Base-by-base conservation (phyloP, 2,329 filamentous ascomycete genomes). In the Fusarium sp. region DNA sequence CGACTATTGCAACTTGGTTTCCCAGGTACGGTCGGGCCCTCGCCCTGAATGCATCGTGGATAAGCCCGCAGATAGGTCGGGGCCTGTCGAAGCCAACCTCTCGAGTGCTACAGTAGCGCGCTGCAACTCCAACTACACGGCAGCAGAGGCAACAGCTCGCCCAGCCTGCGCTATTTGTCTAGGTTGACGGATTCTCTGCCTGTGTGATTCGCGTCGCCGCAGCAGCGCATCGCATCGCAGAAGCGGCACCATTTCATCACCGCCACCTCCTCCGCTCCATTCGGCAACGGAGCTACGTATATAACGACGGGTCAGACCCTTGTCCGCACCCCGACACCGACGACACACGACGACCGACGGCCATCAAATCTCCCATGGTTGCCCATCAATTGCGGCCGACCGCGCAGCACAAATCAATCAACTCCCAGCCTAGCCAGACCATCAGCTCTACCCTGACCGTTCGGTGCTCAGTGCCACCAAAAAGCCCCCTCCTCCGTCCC, bases 401-500 rank as follows among this genome's bases (percentile, higher is more conserved):
- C 40, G 65, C 63, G 42, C 42, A 45, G 20, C 42, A 45, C 42
- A 16, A 47, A 22, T 52, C 63, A 56, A 52, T 52, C 47, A 25
- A 73, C 65, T 62, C 45, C 7, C 42, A 54, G 59, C 70, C 18
- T 27, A 31, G 52, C 52, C 68, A 59, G 56, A 36, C 56, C 58
- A 69, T 72, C 60, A 22, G 54, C 22, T 33, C 42, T 45, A 63
- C 71, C 57, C 38, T 69, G 71, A 54, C 66, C 72, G 40, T 69
- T 59, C 40, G 45, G 68, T 69, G 72, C 71, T 63, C 71, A 69
- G 72, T 74, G 72, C 72, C 66, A 69, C 52, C 47, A 38, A 40
- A 47, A n/a, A 33, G 38, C 54, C 61, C 71, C 74, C 69, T 64
- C 69, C 74, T 75, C 68, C 68, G 71, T 45, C 20, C 42, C 42